Percentiles rank a stretch among this genome's conserved stretches.
Evolutionary conservation across 2,329 filamentous ascomycete species (phyloP).

Genomic region (Aspergillus ochraceoroseus): DNA sequence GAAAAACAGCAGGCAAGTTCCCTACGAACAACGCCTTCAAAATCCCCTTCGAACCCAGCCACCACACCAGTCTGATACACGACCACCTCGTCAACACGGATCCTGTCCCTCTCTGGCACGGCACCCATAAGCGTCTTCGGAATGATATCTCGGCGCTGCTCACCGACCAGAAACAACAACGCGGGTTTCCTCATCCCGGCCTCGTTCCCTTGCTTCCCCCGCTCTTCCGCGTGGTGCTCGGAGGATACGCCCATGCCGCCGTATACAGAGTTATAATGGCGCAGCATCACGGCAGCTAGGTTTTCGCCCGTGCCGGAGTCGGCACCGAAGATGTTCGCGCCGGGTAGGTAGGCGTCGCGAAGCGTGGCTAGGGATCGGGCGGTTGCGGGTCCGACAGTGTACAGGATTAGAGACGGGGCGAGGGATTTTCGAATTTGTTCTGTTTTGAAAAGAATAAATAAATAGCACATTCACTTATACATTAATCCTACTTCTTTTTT

Average conservation of each 20-base stretch:
- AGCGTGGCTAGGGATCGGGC: slow-evolving; percentile 62
- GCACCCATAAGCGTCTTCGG: slow-evolving; percentile 67
- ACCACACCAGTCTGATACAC: slow-evolving; percentile 85
- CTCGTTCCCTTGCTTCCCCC: no score
- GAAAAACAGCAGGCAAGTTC: no score
- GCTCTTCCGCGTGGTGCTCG: no score
- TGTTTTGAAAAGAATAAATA: slow-evolving; percentile 1
- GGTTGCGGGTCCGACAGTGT: slow-evolving; percentile 49
- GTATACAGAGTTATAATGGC: slow-evolving; percentile 59
- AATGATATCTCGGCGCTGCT: slow-evolving; percentile 84
- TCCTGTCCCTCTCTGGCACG: slow-evolving; percentile 50
- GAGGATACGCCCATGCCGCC: slow-evolving; percentile 51
- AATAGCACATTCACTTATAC: neutral
- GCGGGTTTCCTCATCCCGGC: no score
- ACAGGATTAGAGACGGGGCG: slow-evolving; percentile 36
- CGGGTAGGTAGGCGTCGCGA: slow-evolving; percentile 41
- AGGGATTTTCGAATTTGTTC: slow-evolving; percentile 9
- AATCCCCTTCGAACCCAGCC: slow-evolving; percentile 68
- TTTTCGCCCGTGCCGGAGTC: slow-evolving; percentile 81
- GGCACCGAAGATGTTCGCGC: slow-evolving; percentile 64
- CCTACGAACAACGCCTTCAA: slow-evolving; percentile 49
- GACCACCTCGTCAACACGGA: slow-evolving; percentile 70
- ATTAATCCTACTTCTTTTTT: no score
- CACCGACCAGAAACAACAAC: slow-evolving; percentile 82
- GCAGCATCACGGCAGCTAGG: slow-evolving; percentile 70